Base-by-base conservation (phyloP, 2,329 filamentous ascomycete genomes). In the Aspergillus sergii region DNA sequence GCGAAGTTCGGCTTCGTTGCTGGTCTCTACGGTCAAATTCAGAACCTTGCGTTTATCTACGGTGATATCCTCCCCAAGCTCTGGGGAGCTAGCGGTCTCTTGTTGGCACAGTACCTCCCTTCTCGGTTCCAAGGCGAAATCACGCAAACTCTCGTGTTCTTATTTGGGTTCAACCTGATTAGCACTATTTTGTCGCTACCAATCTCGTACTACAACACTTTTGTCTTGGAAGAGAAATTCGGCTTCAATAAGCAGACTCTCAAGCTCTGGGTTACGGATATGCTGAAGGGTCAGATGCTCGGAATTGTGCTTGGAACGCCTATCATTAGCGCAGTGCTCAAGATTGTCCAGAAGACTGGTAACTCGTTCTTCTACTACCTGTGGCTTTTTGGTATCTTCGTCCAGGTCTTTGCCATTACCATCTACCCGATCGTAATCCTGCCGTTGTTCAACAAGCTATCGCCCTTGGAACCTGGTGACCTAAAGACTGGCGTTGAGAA, bases 241-340 rank as follows among this genome's bases (percentile, higher is more conserved):
- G 95, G 95, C 57, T 99, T 99, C 87, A 99, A 99, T 81, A 99
- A 99, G 83, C 93, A 97, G 84, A 98, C 95, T 0, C 83, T 93
- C 60, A 89, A 89, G 78, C 85, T 98, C 34, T 99, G 94, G 85
- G 76, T 97, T 59, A 91, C 88, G 72, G 95, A 99, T 77, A 89
- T 97, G 82, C 78, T 98, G 82, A 99, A 99, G 85, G 89, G 90
- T 36, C 93, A 97, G 78, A 85, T 92, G 70, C 86, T 99, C 63
- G 88, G 89, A 58, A 85, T 96, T 69, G 88, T 88, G 55, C 86
- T 99, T 63, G 91, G 92, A 64, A 89, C 93, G 58, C 95, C 96
- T 0, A 90, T 99, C 70, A 91, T 97, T 66, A 91, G 92, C 69
- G 95, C 90, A 48, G 96, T 99, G 84, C 86, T 98, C 73, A 88